Evolutionary conservation across 23 red algal species (phyloP).

Genomic region (Gracilariopsis chorda): DNA sequence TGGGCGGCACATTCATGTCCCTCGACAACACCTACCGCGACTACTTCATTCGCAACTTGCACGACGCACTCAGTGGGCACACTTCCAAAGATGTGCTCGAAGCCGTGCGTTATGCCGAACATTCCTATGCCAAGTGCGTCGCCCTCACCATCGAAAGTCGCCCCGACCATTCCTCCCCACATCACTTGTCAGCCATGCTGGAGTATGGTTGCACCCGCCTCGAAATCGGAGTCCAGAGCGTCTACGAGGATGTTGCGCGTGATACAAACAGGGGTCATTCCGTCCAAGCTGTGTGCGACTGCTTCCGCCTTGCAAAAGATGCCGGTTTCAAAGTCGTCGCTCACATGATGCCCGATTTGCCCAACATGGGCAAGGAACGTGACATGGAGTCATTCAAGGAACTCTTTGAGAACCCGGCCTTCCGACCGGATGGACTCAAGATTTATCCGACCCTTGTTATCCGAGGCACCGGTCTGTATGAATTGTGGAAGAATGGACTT

Average conservation of each 20-base stretch:
- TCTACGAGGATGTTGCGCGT: constrained; percentile 96
- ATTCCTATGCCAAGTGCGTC: constrained; percentile 77
- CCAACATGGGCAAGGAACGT: constrained; percentile 94
- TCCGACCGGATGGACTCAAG: constrained; percentile 97
- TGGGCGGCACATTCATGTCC: constrained; percentile 98
- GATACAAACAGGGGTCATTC: constrained; percentile 98
- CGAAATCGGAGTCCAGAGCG: constrained; percentile 98
- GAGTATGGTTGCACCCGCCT: constrained; percentile 97
- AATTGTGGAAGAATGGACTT: constrained; percentile 92
- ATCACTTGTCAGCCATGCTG: constrained; percentile 92
- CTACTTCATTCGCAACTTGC: constrained; percentile 97
- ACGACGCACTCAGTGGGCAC: constrained; percentile 96
- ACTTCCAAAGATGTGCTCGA: constrained; percentile 71
- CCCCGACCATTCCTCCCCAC: constrained; percentile 91
- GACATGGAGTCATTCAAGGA: constrained; percentile 97
- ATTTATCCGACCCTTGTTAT: constrained; percentile 98
- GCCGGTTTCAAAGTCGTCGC: constrained; percentile 97
- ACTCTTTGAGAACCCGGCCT: constrained; percentile 99
- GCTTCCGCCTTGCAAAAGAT: constrained; percentile 97
- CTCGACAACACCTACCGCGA: constrained; percentile 89
- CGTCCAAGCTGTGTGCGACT: constrained; percentile 91
- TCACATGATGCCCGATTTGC: constrained; percentile 99
- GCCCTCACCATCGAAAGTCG: constrained; percentile 98
- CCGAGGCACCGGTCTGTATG: constrained; percentile 92
- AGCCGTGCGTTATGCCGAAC: constrained; percentile 90